These are phyloP conservation scores for Penicillium chermesinum DNA, from an alignment of 495 filamentous ascomycete genomes.

Conservation along the genomic window DNA sequence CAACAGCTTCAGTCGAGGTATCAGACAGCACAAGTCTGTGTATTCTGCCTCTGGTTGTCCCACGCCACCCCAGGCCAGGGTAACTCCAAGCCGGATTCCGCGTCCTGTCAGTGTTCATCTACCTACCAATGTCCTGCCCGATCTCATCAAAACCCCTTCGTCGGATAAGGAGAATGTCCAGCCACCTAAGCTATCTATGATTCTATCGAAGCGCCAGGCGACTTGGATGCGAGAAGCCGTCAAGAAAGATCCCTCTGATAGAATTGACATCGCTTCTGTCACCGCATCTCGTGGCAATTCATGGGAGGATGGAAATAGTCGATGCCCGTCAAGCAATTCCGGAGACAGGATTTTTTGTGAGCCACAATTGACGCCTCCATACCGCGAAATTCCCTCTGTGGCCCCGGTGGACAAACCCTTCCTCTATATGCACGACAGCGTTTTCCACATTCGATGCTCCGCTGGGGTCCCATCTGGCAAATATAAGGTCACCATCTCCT, in stretches of 20 bases:
- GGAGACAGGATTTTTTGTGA: neutral
- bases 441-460: slow-evolving; percentile 19
- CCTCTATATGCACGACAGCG: slow-evolving; percentile 7
- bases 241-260: neutral
- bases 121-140: neutral
- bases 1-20: neutral
- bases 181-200: neutral
- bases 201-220: neutral
- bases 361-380: neutral
- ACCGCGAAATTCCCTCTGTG: neutral
- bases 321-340: neutral
- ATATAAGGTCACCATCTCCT: slow-evolving; percentile 21
- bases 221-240: neutral
- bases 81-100: slow-evolving; percentile 10
- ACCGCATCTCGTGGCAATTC: neutral
- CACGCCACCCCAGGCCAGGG: neutral
- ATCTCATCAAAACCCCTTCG: neutral
- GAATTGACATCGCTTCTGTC: neutral
- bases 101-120: slow-evolving; percentile 2
- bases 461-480: slow-evolving; percentile 5
- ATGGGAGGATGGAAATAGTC: neutral
- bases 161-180: neutral
- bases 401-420: neutral
- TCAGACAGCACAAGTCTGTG: neutral
- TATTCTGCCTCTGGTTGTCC: neutral